Evolutionary conservation across 2,329 filamentous ascomycete species (phyloP).

Genomic region (Diaporthe amygdali): DNA sequence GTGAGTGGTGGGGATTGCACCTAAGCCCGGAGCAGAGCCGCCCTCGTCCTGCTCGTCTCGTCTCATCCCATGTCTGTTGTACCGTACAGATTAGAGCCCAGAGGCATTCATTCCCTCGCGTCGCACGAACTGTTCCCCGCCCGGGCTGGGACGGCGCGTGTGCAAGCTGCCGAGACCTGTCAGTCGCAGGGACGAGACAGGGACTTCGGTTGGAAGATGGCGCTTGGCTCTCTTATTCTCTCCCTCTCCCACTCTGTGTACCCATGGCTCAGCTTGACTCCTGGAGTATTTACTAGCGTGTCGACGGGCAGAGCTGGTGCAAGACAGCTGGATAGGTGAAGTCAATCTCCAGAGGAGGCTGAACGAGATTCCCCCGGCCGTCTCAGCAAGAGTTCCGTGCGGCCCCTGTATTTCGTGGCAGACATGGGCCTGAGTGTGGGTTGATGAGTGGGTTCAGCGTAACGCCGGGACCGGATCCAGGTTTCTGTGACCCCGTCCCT

Average conservation of each 20-base stretch:
- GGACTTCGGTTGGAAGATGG: background rate
- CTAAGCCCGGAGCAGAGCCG: background rate
- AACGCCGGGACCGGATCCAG: slow-evolving; percentile 20
- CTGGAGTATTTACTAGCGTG: background rate
- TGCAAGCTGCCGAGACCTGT: slow-evolving; percentile 19
- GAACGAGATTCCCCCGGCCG: slow-evolving; percentile 10
- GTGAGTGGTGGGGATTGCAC: background rate
- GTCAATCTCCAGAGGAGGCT: slow-evolving; percentile 14
- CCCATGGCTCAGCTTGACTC: background rate
- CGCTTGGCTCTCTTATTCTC: background rate
- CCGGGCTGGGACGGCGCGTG: background rate
- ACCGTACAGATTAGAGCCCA: no score
- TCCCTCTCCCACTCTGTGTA: background rate
- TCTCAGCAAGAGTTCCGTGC: slow-evolving; percentile 19
- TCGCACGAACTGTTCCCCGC: slow-evolving; percentile 4
- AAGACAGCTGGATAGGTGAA: background rate
- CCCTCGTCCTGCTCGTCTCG: background rate
- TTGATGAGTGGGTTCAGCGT: slow-evolving; percentile 5
- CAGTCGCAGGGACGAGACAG: slow-evolving; percentile 5
- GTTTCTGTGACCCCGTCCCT: background rate
- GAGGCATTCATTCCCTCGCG: slow-evolving; percentile 5
- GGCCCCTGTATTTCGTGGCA: slow-evolving; percentile 21
- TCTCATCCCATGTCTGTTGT: background rate
- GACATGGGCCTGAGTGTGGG: background rate
- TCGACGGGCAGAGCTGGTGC: background rate